These are phyloP conservation scores for Raddia distichophylla DNA, from an alignment of 176 grass and related monocot genomes.

Conservation along the genomic window DNA sequence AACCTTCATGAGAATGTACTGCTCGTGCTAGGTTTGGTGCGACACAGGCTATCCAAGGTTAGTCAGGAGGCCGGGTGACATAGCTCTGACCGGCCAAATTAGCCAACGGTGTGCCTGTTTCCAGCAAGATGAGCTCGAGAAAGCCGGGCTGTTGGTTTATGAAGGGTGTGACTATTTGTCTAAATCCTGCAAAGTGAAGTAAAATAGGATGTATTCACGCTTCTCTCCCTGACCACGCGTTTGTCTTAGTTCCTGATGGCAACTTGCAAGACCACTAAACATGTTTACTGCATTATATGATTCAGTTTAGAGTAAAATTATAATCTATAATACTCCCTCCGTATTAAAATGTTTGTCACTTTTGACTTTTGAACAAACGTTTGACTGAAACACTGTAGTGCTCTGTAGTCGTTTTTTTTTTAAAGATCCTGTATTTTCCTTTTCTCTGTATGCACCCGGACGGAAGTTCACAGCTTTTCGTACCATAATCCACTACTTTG, in stretches of 20 bases:
- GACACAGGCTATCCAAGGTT: conserved; percentile 81
- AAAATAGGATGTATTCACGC: conserved; percentile 21
- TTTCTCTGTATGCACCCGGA: too few relatives aligned
- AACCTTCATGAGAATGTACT: not conserved
- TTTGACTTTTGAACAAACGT: too few relatives aligned
- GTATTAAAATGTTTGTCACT: too few relatives aligned
- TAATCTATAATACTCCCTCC: too few relatives aligned
- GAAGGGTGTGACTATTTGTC: conserved; percentile 71
- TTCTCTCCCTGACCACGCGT: not conserved
- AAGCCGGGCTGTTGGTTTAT: conserved; percentile 65
- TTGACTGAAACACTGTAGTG: too few relatives aligned
- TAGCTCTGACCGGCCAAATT: conserved; percentile 82
- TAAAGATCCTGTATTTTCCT: too few relatives aligned
- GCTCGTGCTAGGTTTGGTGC: conserved; percentile 81
- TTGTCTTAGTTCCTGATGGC: not conserved
- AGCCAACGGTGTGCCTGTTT: conserved; percentile 87
- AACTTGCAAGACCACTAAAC: not conserved
- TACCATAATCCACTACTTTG: too few relatives aligned
- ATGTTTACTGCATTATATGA: too few relatives aligned
- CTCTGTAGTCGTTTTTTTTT: too few relatives aligned
- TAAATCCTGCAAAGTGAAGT: conserved; percentile 65
- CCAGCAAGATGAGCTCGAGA: conserved; percentile 69
- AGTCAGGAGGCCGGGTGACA: conserved; percentile 70
- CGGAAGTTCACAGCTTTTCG: too few relatives aligned
- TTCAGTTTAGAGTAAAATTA: too few relatives aligned